phyloP scores from a whole-genome alignment of 73 alveolate genomes.

The Breviolum minutum region DNA sequence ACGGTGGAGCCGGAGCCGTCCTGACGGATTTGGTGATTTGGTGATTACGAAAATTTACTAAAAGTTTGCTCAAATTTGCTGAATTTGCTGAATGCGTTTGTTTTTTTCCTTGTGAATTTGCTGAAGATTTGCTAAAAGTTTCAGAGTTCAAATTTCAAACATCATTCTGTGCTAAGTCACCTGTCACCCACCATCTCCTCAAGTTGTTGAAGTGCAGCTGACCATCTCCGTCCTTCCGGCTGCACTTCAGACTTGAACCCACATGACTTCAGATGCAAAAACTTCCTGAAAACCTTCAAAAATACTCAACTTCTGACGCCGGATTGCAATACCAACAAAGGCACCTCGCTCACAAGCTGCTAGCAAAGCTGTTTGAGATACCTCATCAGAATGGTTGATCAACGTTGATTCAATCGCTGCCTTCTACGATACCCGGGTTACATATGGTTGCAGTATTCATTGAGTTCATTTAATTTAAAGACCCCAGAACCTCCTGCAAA shows the following conservation, averaged over 20 bases:
- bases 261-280: not conserved
- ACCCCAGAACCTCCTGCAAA: too few relatives aligned
- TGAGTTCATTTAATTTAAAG: too few relatives aligned
- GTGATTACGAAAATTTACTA: too few relatives aligned
- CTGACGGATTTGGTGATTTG: not conserved
- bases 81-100: too few relatives aligned
- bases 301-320: not conserved
- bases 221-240: constrained; percentile 7
- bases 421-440: not conserved
- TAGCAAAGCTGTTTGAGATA: constrained; percentile 39
- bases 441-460: too few relatives aligned
- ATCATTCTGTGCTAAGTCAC: too few relatives aligned
- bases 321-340: not conserved
- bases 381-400: not conserved
- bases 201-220: not conserved
- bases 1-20: not conserved
- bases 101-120: too few relatives aligned
- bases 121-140: too few relatives aligned
- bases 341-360: constrained; percentile 61
- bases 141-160: too few relatives aligned
- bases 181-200: not conserved
- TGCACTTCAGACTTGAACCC: too few relatives aligned
- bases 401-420: not conserved
- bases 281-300: not conserved
- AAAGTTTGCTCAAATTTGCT: too few relatives aligned